Evolutionary conservation across 306 rosid genomes (phyloP), one percentile per base, ranked within the genome.

Genomic region (Sindora glabra): DNA sequence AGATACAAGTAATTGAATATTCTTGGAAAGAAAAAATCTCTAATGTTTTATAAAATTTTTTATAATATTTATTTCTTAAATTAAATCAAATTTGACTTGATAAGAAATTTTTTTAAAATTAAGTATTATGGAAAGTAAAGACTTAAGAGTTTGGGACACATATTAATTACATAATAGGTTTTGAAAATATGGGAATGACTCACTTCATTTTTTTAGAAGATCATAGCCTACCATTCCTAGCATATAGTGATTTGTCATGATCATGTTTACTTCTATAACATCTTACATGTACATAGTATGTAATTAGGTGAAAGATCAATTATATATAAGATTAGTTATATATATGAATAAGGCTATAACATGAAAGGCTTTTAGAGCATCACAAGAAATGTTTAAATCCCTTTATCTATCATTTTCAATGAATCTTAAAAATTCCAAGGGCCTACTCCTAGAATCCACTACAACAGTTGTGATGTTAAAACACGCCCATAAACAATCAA

Each of bases 211-310:
- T 79, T 76, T 79, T 18, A 87, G 75, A 26, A 87, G 84, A 68
- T 90, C 97, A 81, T 79, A 85, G 70, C 97, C 97, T 13, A 95
- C 81, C 87, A 90, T 90, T 69, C 78, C 96, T 51, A 96, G 97
- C 96, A 90, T 90, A 23, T 87, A 87, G 40, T 87, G 87, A 81
- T 90, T 91, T 34, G 96, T 90, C 14, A 90, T 83, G 59, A 90
- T 87, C 75, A 90, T 49, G 72, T 85, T 87, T 6, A 90, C 95
- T 39, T 81, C 85, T 32, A n/a, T n/a, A n/a, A 79, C 67, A 52
- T 77, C 84, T 81, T 80, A 80, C 64, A 65, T 18, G 5, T 57
- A 56, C 5, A 30, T 38, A 3, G 19, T 13, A 49, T 41, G 44
- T 39, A 46, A 64, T 50, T 58, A 63, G 56, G 64, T 54, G 18